phyloP scores from a whole-genome alignment of 2,329 filamentous ascomycete genomes.

The Dothidotthia symphoricarpi region DNA sequence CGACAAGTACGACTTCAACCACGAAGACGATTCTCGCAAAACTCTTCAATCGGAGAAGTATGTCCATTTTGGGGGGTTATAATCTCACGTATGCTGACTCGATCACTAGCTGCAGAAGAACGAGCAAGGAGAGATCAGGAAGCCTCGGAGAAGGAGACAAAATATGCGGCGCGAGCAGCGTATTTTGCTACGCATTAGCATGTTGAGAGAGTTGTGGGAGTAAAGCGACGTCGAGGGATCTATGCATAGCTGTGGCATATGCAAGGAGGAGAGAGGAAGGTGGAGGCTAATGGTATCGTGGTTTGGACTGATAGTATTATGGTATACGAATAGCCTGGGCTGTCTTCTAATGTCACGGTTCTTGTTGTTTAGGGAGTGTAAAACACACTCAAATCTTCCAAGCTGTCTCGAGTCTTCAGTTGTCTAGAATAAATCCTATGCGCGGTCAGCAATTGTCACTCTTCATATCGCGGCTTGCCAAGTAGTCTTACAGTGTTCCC shows the following conservation, averaged over 20 bases:
- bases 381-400: background rate
- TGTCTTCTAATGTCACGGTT: too few species aligned
- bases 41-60: constrained; percentile 14
- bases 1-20: constrained; percentile 9
- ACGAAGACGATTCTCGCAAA: constrained; percentile 14
- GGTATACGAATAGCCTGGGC: too few species aligned
- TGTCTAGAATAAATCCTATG: constrained; percentile 14
- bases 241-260: too few species aligned
- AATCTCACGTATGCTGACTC: background rate
- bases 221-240: too few species aligned
- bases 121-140: constrained; percentile 3
- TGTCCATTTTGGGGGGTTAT: background rate
- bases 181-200: constrained; percentile 8
- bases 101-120: background rate
- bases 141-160: constrained; percentile 4
- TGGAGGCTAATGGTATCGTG: too few species aligned
- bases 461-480: background rate
- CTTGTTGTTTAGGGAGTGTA: background rate
- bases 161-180: constrained; percentile 11
- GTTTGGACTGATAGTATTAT: too few species aligned
- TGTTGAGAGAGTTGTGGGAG: too few species aligned
- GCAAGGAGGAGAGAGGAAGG: too few species aligned
- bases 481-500: constrained; percentile 27
- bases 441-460: background rate
- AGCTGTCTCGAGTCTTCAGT: too few species aligned